Conservation (phyloP, 2,329 filamentous ascomycete genomes). For the Trichoderma simmonsii region DNA sequence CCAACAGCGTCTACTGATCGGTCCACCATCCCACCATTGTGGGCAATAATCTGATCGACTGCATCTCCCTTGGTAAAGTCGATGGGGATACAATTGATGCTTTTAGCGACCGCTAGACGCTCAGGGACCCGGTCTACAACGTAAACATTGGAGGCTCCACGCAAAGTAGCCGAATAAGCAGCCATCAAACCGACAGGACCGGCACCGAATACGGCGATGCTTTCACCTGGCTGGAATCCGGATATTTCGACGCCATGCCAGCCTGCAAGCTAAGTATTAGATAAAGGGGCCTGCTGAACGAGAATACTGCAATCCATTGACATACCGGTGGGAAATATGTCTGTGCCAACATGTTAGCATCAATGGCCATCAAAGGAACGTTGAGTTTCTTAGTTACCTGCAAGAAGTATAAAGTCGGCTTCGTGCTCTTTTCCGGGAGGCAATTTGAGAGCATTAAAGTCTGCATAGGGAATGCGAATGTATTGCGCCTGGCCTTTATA, state of each 20-base stretch:
- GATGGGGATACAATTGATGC: background rate
- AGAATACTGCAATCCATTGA: background rate
- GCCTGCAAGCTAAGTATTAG: background rate
- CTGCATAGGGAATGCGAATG: background rate
- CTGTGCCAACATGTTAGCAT: background rate
- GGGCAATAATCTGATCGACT: background rate
- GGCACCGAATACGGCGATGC: background rate
- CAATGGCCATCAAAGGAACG: background rate
- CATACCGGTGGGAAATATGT: background rate
- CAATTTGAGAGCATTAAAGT: background rate
- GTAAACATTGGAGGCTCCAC: background rate
- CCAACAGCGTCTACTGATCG: background rate
- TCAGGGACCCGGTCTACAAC: background rate
- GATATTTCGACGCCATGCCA: background rate
- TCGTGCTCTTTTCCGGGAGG: background rate
- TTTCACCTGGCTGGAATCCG: background rate
- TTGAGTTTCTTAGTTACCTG: background rate
- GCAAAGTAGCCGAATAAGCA: background rate
- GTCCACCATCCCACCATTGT: background rate
- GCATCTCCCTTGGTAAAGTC: background rate
- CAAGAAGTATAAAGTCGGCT: background rate
- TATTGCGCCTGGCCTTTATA: background rate
- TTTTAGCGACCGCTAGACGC: background rate
- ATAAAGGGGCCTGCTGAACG: background rate
- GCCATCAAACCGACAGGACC: background rate